Evolutionary conservation across 768 basidiomycete genomes (phyloP), one percentile per base, ranked within the genome.

Genomic region (Calocera viscosa): DNA sequence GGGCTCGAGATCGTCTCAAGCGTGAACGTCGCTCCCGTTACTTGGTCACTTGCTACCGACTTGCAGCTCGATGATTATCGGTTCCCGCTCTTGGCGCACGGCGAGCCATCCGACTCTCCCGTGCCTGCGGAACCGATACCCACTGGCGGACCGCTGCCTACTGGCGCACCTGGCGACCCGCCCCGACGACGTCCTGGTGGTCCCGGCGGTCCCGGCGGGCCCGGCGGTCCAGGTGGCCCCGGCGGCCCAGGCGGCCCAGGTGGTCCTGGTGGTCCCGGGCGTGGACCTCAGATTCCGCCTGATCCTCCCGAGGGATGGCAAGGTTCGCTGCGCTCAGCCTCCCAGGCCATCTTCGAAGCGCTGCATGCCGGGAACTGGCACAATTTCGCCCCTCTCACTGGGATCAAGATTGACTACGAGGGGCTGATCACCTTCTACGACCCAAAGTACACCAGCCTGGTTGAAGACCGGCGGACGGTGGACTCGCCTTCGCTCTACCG

Each of bases 371-470:
- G 80, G 5, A 71, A 72, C 30, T 76, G 78, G 75, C 73, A 78
- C 41, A 74, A 77, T 41, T 70, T 32, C 30, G 75, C 73, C 67
- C 78, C 78, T 0, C 78, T 77, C 14, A 74, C 72, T 0, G 76
- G 78, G 1, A 49, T 81, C n/a, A 68, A 74, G 24, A 73, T 81
- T 22, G 80, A 82, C 71, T 76, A 79, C 49, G 70, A 79, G 2
- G 74, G 78, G 16, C 67, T 79, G 16, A 69, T 82, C 19, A 80
- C 81, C 0, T 78, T 82, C 66, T 82, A 81, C 68, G 81, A 83
- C 68, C 74, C 74, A 1, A 65, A 64, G 0, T 72, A 79, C 7
- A 77, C 78, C 0, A 78, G 76, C 64, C 74, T 82, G 12, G 73
- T 78, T 41, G 68, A 49, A 0, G 67, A 69, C 3, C 74, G 80